phyloP scores from a whole-genome alignment of 306 rosid species.

The Crotalaria pallida region DNA sequence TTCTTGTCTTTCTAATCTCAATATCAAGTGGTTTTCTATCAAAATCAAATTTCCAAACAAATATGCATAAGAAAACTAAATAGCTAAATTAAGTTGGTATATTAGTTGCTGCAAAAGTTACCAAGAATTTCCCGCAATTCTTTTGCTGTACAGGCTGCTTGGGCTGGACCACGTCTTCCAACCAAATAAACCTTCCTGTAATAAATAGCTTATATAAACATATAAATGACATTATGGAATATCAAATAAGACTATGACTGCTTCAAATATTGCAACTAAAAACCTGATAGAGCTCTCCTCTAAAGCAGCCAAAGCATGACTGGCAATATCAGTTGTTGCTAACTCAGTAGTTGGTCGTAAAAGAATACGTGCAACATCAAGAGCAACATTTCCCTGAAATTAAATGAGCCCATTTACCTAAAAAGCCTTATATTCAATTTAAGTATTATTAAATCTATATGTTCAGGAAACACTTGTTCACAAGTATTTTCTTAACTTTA shows the following conservation, averaged over 20 bases:
- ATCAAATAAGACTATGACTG: neutral
- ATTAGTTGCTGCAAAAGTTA: constrained; percentile 31
- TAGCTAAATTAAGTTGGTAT: neutral
- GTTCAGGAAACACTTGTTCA: neutral
- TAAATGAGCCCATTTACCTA: constrained; percentile 9
- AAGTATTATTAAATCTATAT: neutral
- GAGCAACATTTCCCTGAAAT: constrained; percentile 94
- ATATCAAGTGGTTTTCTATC: too few relatives aligned
- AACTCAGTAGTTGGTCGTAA: constrained; percentile 66
- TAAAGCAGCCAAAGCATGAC: constrained; percentile 70
- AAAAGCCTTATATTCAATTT: constrained; percentile 1
- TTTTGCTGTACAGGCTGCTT: constrained; percentile 92
- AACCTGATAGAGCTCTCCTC: constrained; percentile 84
- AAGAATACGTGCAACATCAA: constrained; percentile 87
- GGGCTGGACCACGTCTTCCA: constrained; percentile 98
- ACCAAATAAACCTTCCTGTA: constrained; percentile 84
- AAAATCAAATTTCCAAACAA: constrained; percentile 4
- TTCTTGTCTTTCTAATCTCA: too few relatives aligned
- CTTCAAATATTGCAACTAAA: constrained; percentile 14
- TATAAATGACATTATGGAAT: neutral
- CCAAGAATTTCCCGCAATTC: constrained; percentile 94
- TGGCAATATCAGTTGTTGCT: constrained; percentile 77
- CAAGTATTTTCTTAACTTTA: neutral
- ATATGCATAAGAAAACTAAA: neutral
- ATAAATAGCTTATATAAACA: constrained; percentile 12